phyloP scores from a whole-genome alignment of 2,329 filamentous ascomycete genomes.

The Penicillium concentricum region DNA sequence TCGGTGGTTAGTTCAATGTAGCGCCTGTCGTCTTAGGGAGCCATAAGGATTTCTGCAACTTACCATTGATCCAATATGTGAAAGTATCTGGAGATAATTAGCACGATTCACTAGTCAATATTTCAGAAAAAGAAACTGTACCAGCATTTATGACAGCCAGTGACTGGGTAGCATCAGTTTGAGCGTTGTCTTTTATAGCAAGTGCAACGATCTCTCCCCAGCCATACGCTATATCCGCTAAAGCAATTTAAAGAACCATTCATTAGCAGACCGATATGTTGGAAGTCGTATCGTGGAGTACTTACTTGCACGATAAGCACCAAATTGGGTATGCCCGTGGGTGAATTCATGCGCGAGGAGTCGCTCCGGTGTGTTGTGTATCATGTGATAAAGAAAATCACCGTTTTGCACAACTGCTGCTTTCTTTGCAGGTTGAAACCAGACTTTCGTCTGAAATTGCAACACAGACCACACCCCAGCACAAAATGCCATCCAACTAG shows the following conservation, averaged over 20 bases:
- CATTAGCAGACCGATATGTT: conserved; percentile 1
- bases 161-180: background rate
- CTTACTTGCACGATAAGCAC: background rate
- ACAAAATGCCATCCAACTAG: no score
- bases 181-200: background rate
- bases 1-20: background rate
- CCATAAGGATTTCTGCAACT: background rate
- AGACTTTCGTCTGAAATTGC: no score
- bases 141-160: background rate
- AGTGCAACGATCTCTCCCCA: background rate
- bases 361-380: background rate
- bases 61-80: conserved; percentile 2
- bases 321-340: background rate
- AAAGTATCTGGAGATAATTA: conserved; percentile 2
- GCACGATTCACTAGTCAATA: background rate
- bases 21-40: background rate
- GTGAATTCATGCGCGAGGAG: conserved; percentile 2
- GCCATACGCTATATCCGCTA: background rate
- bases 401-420: no score
- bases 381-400: background rate
- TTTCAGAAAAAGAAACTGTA: background rate
- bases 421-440: no score
- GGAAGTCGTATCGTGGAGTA: background rate
- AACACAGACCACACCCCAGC: no score
- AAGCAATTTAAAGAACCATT: background rate